Conservation (phyloP, 345 rosid genomes). For the Murraya koenigii region DNA sequence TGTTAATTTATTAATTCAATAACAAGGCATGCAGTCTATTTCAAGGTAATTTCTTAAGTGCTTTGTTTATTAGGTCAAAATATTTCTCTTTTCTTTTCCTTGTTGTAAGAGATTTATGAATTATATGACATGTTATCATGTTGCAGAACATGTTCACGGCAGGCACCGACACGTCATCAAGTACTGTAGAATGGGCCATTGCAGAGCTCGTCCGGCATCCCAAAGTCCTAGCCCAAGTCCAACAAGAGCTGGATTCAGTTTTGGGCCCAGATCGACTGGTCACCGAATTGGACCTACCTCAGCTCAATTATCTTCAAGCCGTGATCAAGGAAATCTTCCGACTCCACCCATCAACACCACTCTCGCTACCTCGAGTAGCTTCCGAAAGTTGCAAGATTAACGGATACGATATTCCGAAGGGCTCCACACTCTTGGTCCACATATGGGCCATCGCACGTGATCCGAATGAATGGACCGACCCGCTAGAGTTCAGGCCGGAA, state of each 20-base stretch:
- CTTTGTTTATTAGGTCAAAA: too few species aligned
- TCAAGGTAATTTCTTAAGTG: too few species aligned
- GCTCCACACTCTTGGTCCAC: slow-evolving; percentile 57
- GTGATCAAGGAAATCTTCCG: slow-evolving; percentile 79
- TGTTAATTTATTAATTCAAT: too few species aligned
- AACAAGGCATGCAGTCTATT: too few species aligned
- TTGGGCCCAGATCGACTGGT: slow-evolving; percentile 56
- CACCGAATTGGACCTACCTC: slow-evolving; percentile 48
- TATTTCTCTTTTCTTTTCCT: too few species aligned
- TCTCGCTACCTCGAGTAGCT: slow-evolving; percentile 70
- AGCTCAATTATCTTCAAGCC: slow-evolving; percentile 66
- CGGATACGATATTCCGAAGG: slow-evolving; percentile 70
- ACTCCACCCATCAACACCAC: slow-evolving; percentile 81
- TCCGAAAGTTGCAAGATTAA: slow-evolving; percentile 70
- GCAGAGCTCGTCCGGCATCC: slow-evolving; percentile 88
- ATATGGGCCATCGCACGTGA: slow-evolving; percentile 92
- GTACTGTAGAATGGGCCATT: slow-evolving; percentile 90
- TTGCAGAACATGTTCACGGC: slow-evolving; percentile 84
- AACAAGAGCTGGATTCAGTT: slow-evolving; percentile 56
- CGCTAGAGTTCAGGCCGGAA: slow-evolving; percentile 58
- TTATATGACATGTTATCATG: not conserved
- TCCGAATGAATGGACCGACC: slow-evolving; percentile 65
- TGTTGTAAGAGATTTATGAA: too few species aligned
- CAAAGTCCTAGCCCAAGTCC: slow-evolving; percentile 38
- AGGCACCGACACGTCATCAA: slow-evolving; percentile 92